phyloP scores from a whole-genome alignment of 73 alveolate genomes.

The Tetrahymena elliotti region DNA sequence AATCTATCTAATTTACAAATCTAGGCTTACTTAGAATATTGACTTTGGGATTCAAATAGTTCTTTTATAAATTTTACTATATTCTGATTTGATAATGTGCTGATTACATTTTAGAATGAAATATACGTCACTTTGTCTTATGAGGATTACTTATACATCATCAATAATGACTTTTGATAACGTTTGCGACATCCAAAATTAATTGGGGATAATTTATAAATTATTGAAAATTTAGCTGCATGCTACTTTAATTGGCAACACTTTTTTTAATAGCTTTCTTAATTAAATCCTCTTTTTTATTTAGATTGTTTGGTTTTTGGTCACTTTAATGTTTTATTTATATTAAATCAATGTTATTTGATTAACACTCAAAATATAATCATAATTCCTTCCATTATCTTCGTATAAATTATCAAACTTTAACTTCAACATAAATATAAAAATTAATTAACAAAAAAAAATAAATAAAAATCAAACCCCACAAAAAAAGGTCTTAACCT shows the following conservation, averaged over 20 bases:
- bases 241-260: neutral
- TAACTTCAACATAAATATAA: neutral
- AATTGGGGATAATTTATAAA: neutral
- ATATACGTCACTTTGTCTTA: neutral
- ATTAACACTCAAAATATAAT: neutral
- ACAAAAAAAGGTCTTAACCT: neutral
- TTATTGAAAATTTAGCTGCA: neutral
- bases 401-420: neutral
- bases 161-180: neutral
- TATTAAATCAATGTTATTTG: neutral
- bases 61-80: neutral
- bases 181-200: neutral
- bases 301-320: neutral
- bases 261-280: neutral
- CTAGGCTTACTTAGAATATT: neutral
- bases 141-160: neutral
- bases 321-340: neutral
- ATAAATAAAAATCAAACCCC: neutral
- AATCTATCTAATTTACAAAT: neutral
- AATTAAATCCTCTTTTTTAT: neutral
- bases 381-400: neutral
- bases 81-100: neutral
- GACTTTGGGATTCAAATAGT: neutral
- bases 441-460: neutral
- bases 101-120: neutral